Evolutionary conservation across 345 rosid species (phyloP).

Genomic region (Lagerstroemia speciosa): DNA sequence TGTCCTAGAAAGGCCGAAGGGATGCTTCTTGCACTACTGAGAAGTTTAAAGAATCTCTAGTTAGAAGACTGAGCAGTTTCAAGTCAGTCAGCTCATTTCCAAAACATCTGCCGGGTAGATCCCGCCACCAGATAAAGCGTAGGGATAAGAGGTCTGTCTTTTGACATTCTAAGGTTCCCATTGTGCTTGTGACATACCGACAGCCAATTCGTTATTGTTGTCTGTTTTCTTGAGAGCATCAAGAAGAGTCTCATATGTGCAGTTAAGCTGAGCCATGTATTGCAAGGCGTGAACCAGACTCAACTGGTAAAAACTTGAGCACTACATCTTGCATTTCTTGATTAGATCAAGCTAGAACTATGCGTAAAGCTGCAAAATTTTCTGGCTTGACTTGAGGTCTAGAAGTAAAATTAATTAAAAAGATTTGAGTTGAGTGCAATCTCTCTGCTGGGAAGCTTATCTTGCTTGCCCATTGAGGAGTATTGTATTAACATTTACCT

Average conservation of each 20-base stretch:
- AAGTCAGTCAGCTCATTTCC: conserved; percentile 36
- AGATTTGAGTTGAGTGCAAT: too few species aligned
- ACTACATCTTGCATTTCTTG: neutral
- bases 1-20: conserved; percentile 81
- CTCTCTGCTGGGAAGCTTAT: too few species aligned
- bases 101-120: conserved; percentile 57
- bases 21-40: conserved; percentile 40
- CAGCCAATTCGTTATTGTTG: too few species aligned
- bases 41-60: conserved; percentile 39
- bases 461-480: neutral
- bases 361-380: neutral
- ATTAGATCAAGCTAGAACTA: neutral
- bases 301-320: neutral
- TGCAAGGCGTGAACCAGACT: too few species aligned
- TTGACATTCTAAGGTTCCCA: neutral
- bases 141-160: conserved; percentile 51
- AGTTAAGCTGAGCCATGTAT: too few species aligned
- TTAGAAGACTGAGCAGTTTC: conserved; percentile 41
- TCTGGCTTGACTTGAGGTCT: neutral
- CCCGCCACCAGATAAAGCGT: conserved; percentile 61
- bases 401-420: neutral
- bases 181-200: too few species aligned
- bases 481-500: neutral
- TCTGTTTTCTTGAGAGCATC: too few species aligned
- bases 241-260: too few species aligned